Base-by-base conservation (phyloP, 139 green algal genomes). In the Choricystis sp. region DNA sequence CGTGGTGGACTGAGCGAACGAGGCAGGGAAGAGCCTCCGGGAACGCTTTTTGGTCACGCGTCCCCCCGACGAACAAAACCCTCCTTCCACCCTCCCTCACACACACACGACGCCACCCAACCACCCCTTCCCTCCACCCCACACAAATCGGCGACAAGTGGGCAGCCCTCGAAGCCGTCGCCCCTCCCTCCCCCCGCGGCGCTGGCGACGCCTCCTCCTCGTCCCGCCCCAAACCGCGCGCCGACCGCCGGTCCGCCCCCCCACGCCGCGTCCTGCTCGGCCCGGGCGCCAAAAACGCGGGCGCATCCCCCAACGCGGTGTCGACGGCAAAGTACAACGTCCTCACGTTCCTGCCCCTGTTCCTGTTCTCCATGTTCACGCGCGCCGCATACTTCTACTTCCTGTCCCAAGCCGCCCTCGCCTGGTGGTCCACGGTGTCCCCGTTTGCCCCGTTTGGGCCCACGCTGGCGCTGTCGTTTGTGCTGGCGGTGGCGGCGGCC, bases 301-400 rank as follows among this genome's bases (percentile, higher is more conserved):
- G n/a, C n/a, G n/a, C n/a, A n/a, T n/a, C n/a, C n/a, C n/a, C n/a
- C 63, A 90, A 92, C 61, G 60, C 60, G 26, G 81, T 93, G 49
- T 72, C 61, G 21, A 94, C 81, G 24, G 81, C 79, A 26, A 91
- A 90, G 67, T 94, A 94, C 77, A 87, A 79, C 40, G 2, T 85
- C 16, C 19, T 81, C 57, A 88, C 83, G 29, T 94, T 92, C 69
- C 40, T 87, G 3, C 85, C 85, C 4, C 74, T 84, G 40, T 83
- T 83, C 56, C 67, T 94, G 56, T 88, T 83, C 56, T 82, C 92
- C 71, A 79, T 89, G 67, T 94, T 89, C 56, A 76, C 71, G 1
- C 64, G 85, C 1, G 68, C 80, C 29, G 86, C 85, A 4, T 93
- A 93, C 72, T 49, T 90, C 1, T 94, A 94, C 72, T 92, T 94